Percentiles rank a stretch among this genome's conserved stretches.
Evolutionary conservation across 2,329 filamentous ascomycete species (phyloP).

Genomic region (Onygena corvina): DNA sequence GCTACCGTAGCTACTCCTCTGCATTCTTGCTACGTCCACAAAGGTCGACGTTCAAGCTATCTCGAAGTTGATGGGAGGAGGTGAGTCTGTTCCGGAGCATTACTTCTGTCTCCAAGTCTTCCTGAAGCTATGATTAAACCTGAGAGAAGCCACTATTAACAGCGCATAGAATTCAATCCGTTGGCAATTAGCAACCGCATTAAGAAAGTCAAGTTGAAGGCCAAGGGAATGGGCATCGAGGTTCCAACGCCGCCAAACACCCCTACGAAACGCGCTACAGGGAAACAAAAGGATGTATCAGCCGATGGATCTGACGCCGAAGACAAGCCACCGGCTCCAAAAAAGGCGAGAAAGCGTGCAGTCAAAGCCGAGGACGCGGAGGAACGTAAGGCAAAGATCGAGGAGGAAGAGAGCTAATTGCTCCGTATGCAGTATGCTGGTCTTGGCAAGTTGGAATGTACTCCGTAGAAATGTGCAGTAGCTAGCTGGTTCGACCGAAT

Average conservation of each 20-base stretch:
- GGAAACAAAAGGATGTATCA: neutral
- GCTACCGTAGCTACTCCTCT: neutral
- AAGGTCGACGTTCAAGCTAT: neutral
- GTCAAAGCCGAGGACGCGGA: neutral
- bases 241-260: neutral
- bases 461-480: no score
- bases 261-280: neutral
- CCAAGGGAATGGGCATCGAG: neutral
- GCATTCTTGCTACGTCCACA: neutral
- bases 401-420: neutral
- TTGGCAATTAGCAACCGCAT: slow-evolving; percentile 1
- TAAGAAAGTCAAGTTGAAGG: neutral
- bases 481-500: no score
- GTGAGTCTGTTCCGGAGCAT: neutral
- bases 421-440: no score
- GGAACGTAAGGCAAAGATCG: neutral
- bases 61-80: neutral
- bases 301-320: neutral
- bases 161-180: neutral
- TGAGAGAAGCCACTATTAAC: neutral
- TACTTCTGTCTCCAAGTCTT: neutral
- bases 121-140: no score
- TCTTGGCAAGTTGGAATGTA: no score
- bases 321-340: neutral
- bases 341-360: neutral